Evolutionary conservation across 305 asterid species (phyloP), one percentile per base, ranked within the genome.

Genomic region (Ajuga reptans): DNA sequence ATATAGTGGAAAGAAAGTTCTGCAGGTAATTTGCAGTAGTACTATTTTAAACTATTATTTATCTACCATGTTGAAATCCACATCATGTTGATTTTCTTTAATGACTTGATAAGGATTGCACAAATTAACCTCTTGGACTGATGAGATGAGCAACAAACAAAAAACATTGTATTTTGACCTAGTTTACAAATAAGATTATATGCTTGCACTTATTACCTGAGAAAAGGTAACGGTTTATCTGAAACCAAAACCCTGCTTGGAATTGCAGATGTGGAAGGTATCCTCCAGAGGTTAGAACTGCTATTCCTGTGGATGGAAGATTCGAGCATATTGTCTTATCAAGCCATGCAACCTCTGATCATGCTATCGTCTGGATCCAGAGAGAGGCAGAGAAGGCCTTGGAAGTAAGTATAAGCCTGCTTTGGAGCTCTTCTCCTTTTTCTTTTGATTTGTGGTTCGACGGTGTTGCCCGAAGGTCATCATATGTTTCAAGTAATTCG

Each of bases 241-340:
- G 33, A 67, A 49, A 49, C 31, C 63, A 12, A 41, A 6, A 54
- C 64, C 10, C 3, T 39, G 46, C 21, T 80, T 46, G 74, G 39
- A 69, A 61, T 60, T 27, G 56, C 82, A 89, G 97, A 78, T 92
- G 98, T 75, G 98, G 97, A 74, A 88, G 98, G 81, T 90, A 57
- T 71, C 95, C 98, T 66, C 98, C 98, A n/a, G 95, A 85, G 72
- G 96, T 90, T 54, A 83, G 96, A 82, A 90, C 98, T 51, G 96
- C 97, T 56, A 92, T 92, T 56, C 98, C 97, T 0, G 97, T 92
- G 72, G 97, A 92, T 57, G 98, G 95, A 74, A 86, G 98, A 78
- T 92, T 92, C 31, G 97, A 92, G 73, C 98, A 92, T 72, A 92
- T 92, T 31, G 98, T 92, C 47, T 76, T 92, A 73, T 90, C 98